Base-by-base conservation (phyloP, 129 eudicot species). In the Flaveria robusta region DNA sequence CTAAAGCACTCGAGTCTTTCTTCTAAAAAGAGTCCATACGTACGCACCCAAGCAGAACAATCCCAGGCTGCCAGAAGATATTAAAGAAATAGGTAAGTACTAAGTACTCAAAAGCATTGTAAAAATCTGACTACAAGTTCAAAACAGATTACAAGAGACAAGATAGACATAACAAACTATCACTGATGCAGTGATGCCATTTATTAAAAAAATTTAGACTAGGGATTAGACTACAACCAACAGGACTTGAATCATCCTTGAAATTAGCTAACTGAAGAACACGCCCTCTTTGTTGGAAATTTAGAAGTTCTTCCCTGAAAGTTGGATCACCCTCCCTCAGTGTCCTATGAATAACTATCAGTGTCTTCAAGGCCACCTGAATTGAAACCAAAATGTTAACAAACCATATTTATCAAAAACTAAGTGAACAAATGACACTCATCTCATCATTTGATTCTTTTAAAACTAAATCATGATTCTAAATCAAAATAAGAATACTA, bases 31-130 rank as follows among this genome's bases (percentile, higher is more conserved):
- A 87, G 84, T 37, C 89, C 97, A 83, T 94, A 94, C 11, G 97
- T 87, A 65, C 99, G 91, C 55, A 94, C 99, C 99, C 99, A 94
- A 7, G 89, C 99, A 74, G 99, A 94, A 83, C 97, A 94, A 83
- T 94, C 99, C 99, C 99, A 94, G 41, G 99, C 99, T 94, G 82
- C 63, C 80, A 73, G 31, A 75, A 27, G 7, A 54, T 39, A 14
- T 9, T 2, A 19, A 9, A 74, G 10, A 26, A 64, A 55, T 54
- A 52, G 11, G 55, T 52, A 65, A 27, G 47, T 41, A 26, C 47
- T 4, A 24, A 18, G 1, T 41, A 29, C 39, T 5, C 27, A 19
- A 4, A 76, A 23, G 22, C 19, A 29, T n/a, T 6, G 11, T 2
- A 26, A 18, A 76, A n/a, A 42, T 14, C 52, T 16, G 20, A 80